These are phyloP conservation scores for Tephrocybe sp. DNA, from an alignment of 768 basidiomycete species.

Conservation along the genomic window DNA sequence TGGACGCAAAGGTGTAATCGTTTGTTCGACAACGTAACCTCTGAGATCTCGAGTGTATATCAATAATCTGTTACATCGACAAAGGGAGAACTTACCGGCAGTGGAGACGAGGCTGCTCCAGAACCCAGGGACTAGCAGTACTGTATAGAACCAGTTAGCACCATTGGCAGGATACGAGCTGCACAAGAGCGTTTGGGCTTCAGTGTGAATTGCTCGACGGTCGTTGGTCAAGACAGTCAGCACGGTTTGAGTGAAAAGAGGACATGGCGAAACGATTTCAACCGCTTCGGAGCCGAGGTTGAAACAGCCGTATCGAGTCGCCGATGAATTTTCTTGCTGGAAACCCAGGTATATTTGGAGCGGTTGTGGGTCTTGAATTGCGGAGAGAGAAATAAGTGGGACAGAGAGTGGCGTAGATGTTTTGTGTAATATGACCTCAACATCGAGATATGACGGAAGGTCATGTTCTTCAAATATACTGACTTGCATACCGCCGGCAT, in stretches of 20 bases:
- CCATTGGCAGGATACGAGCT: constrained; percentile 21
- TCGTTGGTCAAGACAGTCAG: constrained; percentile 45
- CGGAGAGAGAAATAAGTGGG: constrained; percentile 5
- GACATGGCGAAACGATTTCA: constrained; percentile 46
- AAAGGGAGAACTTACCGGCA: constrained; percentile 30
- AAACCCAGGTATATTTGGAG: constrained; percentile 5
- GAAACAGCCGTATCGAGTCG: constrained; percentile 18
- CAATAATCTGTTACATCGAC: background rate
- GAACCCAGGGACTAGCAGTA: constrained; percentile 46
- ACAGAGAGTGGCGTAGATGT: background rate
- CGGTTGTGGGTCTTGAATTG: background rate
- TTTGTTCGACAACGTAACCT: constrained; percentile 49
- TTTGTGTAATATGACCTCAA: constrained; percentile 6
- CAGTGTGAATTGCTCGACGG: constrained; percentile 38
- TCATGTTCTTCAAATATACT: background rate
- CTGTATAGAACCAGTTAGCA: constrained; percentile 37
- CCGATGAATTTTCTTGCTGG: background rate
- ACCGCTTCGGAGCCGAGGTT: constrained; percentile 42
- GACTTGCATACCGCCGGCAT: no score
- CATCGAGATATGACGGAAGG: background rate
- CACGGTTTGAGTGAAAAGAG: constrained; percentile 38
- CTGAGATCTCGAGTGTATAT: constrained; percentile 40
- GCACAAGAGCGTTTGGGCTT: constrained; percentile 28
- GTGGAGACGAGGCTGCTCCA: constrained; percentile 47
- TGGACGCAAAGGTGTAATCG: constrained; percentile 25